These are phyloP conservation scores for Kuraishia capsulata DNA, from an alignment of 805 yeast genomes.

Conservation along the genomic window DNA sequence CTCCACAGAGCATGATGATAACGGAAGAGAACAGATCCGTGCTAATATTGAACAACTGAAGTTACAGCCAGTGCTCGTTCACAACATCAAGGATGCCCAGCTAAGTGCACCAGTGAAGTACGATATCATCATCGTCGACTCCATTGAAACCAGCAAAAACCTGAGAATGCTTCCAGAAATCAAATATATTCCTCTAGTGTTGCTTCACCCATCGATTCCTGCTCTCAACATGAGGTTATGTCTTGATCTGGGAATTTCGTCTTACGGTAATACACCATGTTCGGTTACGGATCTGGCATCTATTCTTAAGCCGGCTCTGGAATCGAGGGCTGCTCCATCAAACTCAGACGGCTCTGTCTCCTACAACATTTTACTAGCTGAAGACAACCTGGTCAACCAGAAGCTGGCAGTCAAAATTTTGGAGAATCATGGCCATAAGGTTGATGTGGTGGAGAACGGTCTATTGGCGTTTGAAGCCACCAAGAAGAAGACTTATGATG, in stretches of 20 bases:
- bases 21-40: conserved; percentile 41
- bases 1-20: conserved; percentile 49
- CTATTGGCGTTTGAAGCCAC: conserved; percentile 74
- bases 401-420: conserved; percentile 78
- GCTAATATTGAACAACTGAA: conserved; percentile 44
- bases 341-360: conserved; percentile 72
- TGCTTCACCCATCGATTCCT: conserved; percentile 68
- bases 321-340: conserved; percentile 71
- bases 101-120: conserved; percentile 49
- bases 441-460: conserved; percentile 82
- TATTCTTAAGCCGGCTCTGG: conserved; percentile 77
- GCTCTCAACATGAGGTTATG: conserved; percentile 74
- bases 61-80: conserved; percentile 50
- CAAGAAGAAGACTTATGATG: conserved; percentile 59
- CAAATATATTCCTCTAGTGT: conserved; percentile 77
- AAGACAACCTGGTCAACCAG: conserved; percentile 82
- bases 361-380: conserved; percentile 71
- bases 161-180: conserved; percentile 66
- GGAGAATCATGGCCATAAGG: conserved; percentile 79
- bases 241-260: conserved; percentile 77
- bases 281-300: conserved; percentile 74
- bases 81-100: conserved; percentile 45
- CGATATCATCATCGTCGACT: conserved; percentile 78
- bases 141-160: conserved; percentile 63
- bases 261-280: conserved; percentile 86